These are phyloP conservation scores for Amanita rubescens DNA, from an alignment of 768 basidiomycete species.

Conservation along the genomic window DNA sequence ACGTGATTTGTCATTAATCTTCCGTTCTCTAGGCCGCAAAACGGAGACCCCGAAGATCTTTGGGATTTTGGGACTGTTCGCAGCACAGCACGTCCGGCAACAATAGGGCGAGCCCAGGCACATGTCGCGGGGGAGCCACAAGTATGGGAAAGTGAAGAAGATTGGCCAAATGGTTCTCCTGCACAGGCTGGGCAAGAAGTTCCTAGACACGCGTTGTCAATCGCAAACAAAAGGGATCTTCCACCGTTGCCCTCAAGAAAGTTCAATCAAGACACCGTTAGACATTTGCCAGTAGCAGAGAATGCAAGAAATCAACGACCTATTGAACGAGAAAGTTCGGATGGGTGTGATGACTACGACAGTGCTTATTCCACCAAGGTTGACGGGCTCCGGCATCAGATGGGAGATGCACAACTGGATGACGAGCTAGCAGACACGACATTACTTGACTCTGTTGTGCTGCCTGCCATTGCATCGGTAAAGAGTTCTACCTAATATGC, in stretches of 20 bases:
- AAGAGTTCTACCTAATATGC: conserved; percentile 11
- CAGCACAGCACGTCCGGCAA: conserved; percentile 51
- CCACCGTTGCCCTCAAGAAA: conserved; percentile 48
- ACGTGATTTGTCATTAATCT: conserved; percentile 1
- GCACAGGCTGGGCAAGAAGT: conserved; percentile 25
- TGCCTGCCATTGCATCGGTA: conserved; percentile 95
- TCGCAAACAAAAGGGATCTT: conserved; percentile 49
- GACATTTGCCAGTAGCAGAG: conserved; percentile 38
- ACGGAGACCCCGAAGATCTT: conserved; percentile 68
- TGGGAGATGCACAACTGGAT: conserved; percentile 39
- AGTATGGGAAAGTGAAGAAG: conserved; percentile 74
- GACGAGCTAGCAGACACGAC: conserved; percentile 68
- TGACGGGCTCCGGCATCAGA: conserved; percentile 40
- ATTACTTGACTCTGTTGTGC: conserved; percentile 93
- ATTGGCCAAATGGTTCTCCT: conserved; percentile 34
- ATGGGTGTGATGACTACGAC: conserved; percentile 62
- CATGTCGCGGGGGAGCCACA: conserved; percentile 59
- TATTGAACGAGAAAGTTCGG: conserved; percentile 42
- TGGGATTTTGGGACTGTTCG: conserved; percentile 99
- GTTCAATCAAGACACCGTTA: conserved; percentile 62
- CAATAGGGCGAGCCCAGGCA: conserved; percentile 60
- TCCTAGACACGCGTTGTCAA: conserved; percentile 29
- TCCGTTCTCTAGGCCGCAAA: conserved; percentile 33
- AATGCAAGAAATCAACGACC: conserved; percentile 14
- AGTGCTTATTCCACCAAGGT: conserved; percentile 40